Evolutionary conservation across 306 rosid species (phyloP), one percentile per base, ranked within the genome.

Genomic region (Begonia fuchsioides): DNA sequence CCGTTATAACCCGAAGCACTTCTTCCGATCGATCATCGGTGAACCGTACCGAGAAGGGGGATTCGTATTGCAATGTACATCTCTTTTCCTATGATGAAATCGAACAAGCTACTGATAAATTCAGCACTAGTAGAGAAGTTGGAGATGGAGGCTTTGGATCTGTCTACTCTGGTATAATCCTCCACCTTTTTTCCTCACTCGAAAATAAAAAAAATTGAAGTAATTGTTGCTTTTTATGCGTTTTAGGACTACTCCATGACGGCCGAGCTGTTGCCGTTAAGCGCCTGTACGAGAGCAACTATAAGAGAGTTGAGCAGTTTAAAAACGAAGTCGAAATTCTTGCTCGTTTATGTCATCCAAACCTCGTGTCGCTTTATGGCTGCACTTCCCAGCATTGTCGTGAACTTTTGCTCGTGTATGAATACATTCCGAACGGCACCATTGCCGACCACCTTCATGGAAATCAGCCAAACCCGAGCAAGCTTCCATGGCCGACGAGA

Each of bases 131-230:
- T 2, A 77, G 44, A 69, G 84, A 77, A 69, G 76, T 87, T 14
- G 94, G 96, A 41, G 94, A 87, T 67, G 96, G 96, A 14, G 92
- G 94, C 13, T 87, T 72, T 53, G 94, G 96, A 49, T 72, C 87
- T 5, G 96, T 87, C 1, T 82, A 87, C 70, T 71, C 26, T 57
- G 96, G 96, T 87, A 75, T 59, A 41, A 40, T 20, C 32, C 3
- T 20, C 32, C 32, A 20, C 1, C 54, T 26, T 3, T 26, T 3
- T 26, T 26, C 35, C 7, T 26, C 8, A 26, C 35, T 26, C 17
- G 10, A 20, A 1, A 20, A 14, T 12, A 8, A 50, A 20, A 7
- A 14, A 13, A 12, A 43, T 11, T 16, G 14, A 10, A 20, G 39
- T 40, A 32, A 26, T 55, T 13, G 12, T 44, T 3, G 9, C 11